Evolutionary conservation across 257 asterid species (phyloP), one percentile per base, ranked within the genome.

Genomic region (Mentha longifolia): DNA sequence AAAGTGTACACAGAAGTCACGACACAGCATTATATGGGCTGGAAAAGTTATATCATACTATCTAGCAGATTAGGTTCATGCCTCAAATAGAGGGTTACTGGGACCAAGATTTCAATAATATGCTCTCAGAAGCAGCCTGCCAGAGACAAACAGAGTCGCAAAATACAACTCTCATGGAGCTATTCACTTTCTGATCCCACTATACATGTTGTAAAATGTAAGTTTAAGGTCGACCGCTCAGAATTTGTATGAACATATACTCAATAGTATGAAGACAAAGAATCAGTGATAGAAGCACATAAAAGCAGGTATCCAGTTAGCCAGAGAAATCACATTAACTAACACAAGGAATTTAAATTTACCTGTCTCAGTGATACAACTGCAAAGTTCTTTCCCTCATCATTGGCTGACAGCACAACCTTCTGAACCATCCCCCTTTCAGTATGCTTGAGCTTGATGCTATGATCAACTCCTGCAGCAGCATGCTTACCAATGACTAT

Each of bases 351-450:
- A 9, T 43, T 50, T 45, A 39, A 70, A 68, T 49, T 65, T 76
- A 91, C 97, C 96, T 95, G 99, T 86, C 97, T 85, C 71, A 95
- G 65, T 58, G 96, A 89, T 20, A 95, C 99, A 3, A 83, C 91
- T 15, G 95, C 97, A 70, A 84, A 89, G 65, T 81, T 88, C 76
- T 86, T 95, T 47, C 97, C 99, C 6, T 89, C 98, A 31, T 95
- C 99, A 68, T 95, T 91, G 37, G 96, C 85, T 20, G 98, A 89
- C 60, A 85, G 87, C 57, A 89, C 77, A 3, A 95, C 98, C 77
- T 89, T 92, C 75, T 95, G 98, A 75, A 95, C 99, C 92, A 88
- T 87, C 57, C 99, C 99, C 67, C 90, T 82, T 77, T 95, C 99
- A 0, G 98, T 95, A 72, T 95, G 99, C 89, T 89, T 89, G 73